Evolutionary conservation across 2,329 filamentous ascomycete genomes (phyloP), one percentile per base, ranked within the genome.

Genomic region (Rutstroemia sp.): DNA sequence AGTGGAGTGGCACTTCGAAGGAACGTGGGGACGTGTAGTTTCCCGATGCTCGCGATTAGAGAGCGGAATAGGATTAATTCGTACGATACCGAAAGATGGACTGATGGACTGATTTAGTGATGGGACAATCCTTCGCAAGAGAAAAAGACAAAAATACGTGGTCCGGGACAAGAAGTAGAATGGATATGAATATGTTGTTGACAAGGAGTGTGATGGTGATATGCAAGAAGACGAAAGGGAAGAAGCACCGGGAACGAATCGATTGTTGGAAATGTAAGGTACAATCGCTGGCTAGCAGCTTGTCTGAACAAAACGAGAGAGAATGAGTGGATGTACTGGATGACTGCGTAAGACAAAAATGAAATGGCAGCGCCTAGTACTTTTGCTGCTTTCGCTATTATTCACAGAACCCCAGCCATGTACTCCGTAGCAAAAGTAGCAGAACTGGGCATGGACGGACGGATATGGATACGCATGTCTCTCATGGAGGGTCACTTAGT

Each of bases 241-340:
- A 48, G 25, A 34, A 19, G 42, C 19, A 25, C 14, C 41, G 48
- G 48, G 44, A 21, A 48, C 51, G 44, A 54, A 48, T 41, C 27
- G 34, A 30, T n/a, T 45, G 39, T 23, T 25, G 38, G 41, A 51
- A 34, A 56, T 44, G 48, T 39, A 52, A 56, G 48, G 54, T 46
- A 52, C 54, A 47, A 57, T 57, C 17, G 49, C 54, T 53, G 54
- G 30, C 53, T 56, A 46, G 53, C 52, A 54, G 45, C 52, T 6
- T 10, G 34, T 54, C 34, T 54, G 9, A 9, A 46, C 25, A 17
- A 25, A 51, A 56, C 3, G 23, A 27, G 42, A 17, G 39, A 46
- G 14, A 27, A 21, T 45, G 48, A 51, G 48, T 56, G 54, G 54
- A 17, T 30, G n/a, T 4, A 14, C 38, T 21, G 17, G 39, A 34